Evolutionary conservation across 495 filamentous ascomycete genomes (phyloP).

Genomic region (Aspergillus carlsbadensis): DNA sequence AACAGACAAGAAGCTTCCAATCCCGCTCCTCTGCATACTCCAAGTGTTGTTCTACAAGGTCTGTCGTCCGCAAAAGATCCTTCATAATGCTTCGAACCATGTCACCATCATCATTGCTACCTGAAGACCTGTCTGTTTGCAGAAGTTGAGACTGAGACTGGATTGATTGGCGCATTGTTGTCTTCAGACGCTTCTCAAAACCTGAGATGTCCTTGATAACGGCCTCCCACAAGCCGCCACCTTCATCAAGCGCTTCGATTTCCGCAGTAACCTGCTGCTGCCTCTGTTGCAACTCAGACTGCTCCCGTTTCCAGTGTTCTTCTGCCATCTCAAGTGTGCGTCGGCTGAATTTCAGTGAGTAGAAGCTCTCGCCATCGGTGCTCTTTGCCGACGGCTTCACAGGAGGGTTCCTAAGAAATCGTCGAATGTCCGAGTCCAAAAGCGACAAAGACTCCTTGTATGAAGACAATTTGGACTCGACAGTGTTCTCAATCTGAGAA

Average conservation of each 20-base stretch:
- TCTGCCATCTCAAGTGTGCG: slow-evolving; percentile 75
- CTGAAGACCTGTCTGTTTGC: slow-evolving; percentile 9
- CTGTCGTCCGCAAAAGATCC: slow-evolving; percentile 43
- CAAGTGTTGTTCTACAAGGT: slow-evolving; percentile 37
- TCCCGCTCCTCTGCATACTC: slow-evolving; percentile 49
- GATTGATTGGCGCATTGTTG: slow-evolving; percentile 50
- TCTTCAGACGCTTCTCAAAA: slow-evolving; percentile 66
- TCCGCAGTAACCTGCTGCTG: slow-evolving; percentile 65
- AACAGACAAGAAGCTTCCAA: slow-evolving; percentile 88
- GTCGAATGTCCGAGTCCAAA: slow-evolving; percentile 51
- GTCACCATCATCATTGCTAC: slow-evolving; percentile 24
- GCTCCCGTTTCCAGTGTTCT: slow-evolving; percentile 72
- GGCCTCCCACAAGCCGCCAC: slow-evolving; percentile 75
- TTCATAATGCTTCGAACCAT: slow-evolving; percentile 37
- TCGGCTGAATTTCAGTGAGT: slow-evolving; percentile 61
- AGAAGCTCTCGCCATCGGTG: slow-evolving; percentile 33
- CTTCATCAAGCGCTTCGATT: slow-evolving; percentile 76
- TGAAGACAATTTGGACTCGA: slow-evolving; percentile 59
- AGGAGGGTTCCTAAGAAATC: slow-evolving; percentile 41
- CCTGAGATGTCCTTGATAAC: slow-evolving; percentile 59
- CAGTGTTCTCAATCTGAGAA: slow-evolving; percentile 60
- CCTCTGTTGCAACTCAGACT: slow-evolving; percentile 54
- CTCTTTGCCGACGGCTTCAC: slow-evolving; percentile 42
- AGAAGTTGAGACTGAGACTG: slow-evolving; percentile 24
- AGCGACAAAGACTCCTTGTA: slow-evolving; percentile 56